Base-by-base conservation (phyloP, 306 rosid species). In the Citrullus colocynthis region DNA sequence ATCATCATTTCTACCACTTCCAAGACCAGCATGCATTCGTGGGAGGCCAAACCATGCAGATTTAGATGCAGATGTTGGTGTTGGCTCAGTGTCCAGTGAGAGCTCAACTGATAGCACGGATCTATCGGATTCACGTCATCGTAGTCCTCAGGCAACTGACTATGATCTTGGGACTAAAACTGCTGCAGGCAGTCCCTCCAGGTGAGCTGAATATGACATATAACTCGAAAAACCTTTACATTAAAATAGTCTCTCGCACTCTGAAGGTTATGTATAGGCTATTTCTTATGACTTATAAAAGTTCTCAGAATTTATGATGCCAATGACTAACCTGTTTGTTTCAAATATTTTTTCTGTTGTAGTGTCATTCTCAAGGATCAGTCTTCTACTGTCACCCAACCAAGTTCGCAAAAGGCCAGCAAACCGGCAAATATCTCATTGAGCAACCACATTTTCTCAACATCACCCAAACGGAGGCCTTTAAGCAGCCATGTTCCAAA, bases 381-480 rank as follows among this genome's bases (percentile, higher is more conserved):
- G 81, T 18, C 93, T 70, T 13, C 90, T 77, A 74, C 79, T 55
- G 78, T 57, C 72, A 77, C 86, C 66, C 92, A 78, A 80, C 77
- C 57, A 77, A 90, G 86, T 82, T 83, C 84, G 39, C 88, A 82
- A 64, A 96, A 89, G 82, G 59, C 79, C 7, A 83, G 74, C 79
- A 85, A 86, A 80, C 81, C 97, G 17, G 75, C 97, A 82, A 57
- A 66, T 75, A 74, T 92, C 86, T 78, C 80, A 44, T 70, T 88
- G 42, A 81, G 86, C 55, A 89, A 80, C 85, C 96, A 88, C 51
- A 64, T 37, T 32, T 34, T 89, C 86, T 85, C 93, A 12, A 83
- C 91, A 75, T 89, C 97, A 28, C 93, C 99, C 34, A 96, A 90
- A 80, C 82, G 85, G 73, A 89, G 91, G 85, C 97, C 92, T 77